Conservation (phyloP, 768 basidiomycete genomes). For the Termitomyces sp. region DNA sequence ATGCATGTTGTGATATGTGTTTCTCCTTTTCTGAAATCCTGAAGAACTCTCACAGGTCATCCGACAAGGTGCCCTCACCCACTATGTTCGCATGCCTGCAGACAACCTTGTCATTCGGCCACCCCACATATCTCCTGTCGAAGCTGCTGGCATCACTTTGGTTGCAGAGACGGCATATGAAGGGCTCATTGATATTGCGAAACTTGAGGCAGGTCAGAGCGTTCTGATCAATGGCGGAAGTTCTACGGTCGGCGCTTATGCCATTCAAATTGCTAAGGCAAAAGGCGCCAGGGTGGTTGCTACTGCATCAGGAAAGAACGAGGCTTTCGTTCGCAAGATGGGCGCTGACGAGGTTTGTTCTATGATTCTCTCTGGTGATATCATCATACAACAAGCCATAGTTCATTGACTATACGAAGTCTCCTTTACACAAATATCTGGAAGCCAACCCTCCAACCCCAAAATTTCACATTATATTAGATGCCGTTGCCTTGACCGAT, state of each 20-base stretch:
- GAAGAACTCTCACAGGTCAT: slow-evolving; percentile 30
- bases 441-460: slow-evolving; percentile 41
- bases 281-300: slow-evolving; percentile 58
- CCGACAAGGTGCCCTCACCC: slow-evolving; percentile 54
- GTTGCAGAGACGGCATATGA: slow-evolving; percentile 60
- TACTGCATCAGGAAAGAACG: slow-evolving; percentile 60
- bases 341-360: slow-evolving; percentile 65
- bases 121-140: slow-evolving; percentile 43
- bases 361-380: neutral
- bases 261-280: slow-evolving; percentile 72
- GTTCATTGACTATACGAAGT: slow-evolving; percentile 64
- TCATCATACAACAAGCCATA: slow-evolving; percentile 15
- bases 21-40: neutral
- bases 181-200: slow-evolving; percentile 44
- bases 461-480: slow-evolving; percentile 58
- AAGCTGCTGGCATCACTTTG: slow-evolving; percentile 64
- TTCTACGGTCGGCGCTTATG: slow-evolving; percentile 64
- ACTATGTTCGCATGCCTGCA: slow-evolving; percentile 53
- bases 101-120: slow-evolving; percentile 44
- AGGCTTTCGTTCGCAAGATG: slow-evolving; percentile 50
- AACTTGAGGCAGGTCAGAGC: slow-evolving; percentile 55
- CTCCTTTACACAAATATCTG: slow-evolving; percentile 48
- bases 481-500: slow-evolving; percentile 53
- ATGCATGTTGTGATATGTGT: neutral
- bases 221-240: slow-evolving; percentile 74